Evolutionary conservation across 306 rosid genomes (phyloP), one percentile per base, ranked within the genome.

Genomic region (Castanea crenata): DNA sequence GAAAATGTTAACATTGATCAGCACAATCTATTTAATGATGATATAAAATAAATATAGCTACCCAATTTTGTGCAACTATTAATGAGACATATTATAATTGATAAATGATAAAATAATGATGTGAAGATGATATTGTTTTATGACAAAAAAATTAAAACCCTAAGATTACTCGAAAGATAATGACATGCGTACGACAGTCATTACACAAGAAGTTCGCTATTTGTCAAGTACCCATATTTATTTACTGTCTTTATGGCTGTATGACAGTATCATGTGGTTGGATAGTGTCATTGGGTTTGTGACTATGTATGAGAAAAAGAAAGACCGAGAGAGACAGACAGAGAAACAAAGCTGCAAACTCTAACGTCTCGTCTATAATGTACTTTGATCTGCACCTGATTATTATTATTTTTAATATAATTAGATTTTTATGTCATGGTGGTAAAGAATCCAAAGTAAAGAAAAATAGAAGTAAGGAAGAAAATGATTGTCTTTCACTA

Each of bases 341-440:
- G 82, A 38, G 82, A 82, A 72, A 69, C 85, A 78, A 84, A 88
- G 80, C 91, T 86, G 78, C 78, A 86, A 85, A 83, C 81, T 87
- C 79, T 78, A 81, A 80, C 83, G 85, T 85, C 86, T 86, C 84
- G 73, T 84, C 78, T 86, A 64, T 55, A 32, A 68, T 88, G 87
- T 89, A 86, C 90, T 86, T 86, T 64, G 76, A 71, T 83, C 85
- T 44, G 81, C 67, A 59, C 77, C 69, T 74, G 80, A 73, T 68
- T 75, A 62, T 81, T 81, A 10, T 12, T 49, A 10, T 49, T 49
- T 13, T 49, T 49, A 13, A 10, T 49, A 49, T 10, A 49, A 49
- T 46, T 83, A 83, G 81, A 86, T 83, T 87, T 11, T 87, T 87
- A 77, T 86, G 87, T 85, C 85, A 69, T 29, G 83, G 64, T 57